phyloP scores from a whole-genome alignment of 2,329 filamentous ascomycete genomes.

The Penicillium sp. region DNA sequence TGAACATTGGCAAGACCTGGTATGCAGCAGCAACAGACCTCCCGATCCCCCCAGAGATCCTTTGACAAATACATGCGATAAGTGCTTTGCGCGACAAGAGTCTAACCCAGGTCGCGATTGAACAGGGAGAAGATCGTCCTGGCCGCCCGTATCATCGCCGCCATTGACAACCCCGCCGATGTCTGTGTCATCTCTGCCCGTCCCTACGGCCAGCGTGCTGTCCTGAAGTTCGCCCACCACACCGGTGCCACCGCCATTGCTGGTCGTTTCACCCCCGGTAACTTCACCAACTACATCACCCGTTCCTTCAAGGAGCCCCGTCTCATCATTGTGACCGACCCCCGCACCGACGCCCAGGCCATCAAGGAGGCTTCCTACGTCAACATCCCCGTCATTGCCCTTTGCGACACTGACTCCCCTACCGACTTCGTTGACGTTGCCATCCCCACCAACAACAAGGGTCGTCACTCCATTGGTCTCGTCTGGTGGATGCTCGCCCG shows the following conservation, averaged over 20 bases:
- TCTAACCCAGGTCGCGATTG: constrained; percentile 27
- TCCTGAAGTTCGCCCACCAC: constrained; percentile 99
- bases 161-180: constrained; percentile 99
- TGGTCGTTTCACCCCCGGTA: constrained; percentile 99
- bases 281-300: constrained; percentile 99
- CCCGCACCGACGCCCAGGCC: constrained; percentile 98
- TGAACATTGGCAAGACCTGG: constrained; percentile 99
- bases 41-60: not conserved
- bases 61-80: not conserved
- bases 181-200: constrained; percentile 99
- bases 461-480: constrained; percentile 96
- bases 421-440: constrained; percentile 99
- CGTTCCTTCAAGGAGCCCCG: constrained; percentile 99
- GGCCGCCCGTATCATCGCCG: constrained; percentile 96
- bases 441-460: constrained; percentile 99
- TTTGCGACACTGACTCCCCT: constrained; percentile 98
- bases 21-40: constrained; percentile 60
- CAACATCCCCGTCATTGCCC: constrained; percentile 99
- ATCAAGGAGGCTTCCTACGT: constrained; percentile 99
- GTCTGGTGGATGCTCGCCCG: constrained; percentile 99
- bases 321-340: constrained; percentile 98
- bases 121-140: constrained; percentile 99
- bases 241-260: constrained; percentile 97
- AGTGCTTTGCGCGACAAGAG: not conserved
- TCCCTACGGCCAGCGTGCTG: constrained; percentile 98